A percentile compares a stretch with the other conserved stretches of the same genome.
These are phyloP conservation scores for Claviceps lovelessii DNA, from an alignment of 2,329 filamentous ascomycete species.

Conservation along the genomic window DNA sequence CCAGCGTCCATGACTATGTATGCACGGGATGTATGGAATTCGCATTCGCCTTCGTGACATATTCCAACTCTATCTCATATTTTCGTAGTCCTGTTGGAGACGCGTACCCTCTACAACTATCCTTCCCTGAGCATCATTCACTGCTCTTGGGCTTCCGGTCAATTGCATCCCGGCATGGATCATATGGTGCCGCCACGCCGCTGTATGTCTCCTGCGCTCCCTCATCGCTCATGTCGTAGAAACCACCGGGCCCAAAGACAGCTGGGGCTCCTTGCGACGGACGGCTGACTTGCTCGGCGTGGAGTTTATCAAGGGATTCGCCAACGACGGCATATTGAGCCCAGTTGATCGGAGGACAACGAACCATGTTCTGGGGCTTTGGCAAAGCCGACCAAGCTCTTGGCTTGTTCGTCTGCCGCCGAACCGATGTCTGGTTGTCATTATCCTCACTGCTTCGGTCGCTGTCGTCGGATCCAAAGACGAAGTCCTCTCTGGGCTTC, in stretches of 20 bases:
- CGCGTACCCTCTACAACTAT: too few relatives aligned
- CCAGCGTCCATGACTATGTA: not conserved
- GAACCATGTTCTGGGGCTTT: constrained; percentile 64
- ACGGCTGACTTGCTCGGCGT: constrained; percentile 59
- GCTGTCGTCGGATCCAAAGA: constrained; percentile 12
- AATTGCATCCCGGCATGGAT: constrained; percentile 37
- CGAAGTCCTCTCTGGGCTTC: constrained; percentile 13
- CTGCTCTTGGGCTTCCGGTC: constrained; percentile 22
- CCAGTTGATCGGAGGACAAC: constrained; percentile 88
- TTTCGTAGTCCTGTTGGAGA: not conserved
- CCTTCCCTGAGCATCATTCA: constrained; percentile 9
- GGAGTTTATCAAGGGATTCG: constrained; percentile 62
- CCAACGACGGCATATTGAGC: constrained; percentile 84
- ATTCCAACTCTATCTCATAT: not conserved
- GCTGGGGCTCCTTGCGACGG: constrained; percentile 45
- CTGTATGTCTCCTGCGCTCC: constrained; percentile 30
- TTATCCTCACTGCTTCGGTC: constrained; percentile 16
- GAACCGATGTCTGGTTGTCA: constrained; percentile 13
- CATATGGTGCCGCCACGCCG: constrained; percentile 43
- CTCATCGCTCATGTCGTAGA: constrained; percentile 36
- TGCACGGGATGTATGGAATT: not conserved
- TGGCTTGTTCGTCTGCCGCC: constrained; percentile 12
- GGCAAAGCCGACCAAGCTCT: constrained; percentile 52
- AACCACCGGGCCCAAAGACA: constrained; percentile 26
- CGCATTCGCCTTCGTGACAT: not conserved